Conservation (phyloP, 352 stramenopile genomes). For the Phytophthora kernoviae region DNA sequence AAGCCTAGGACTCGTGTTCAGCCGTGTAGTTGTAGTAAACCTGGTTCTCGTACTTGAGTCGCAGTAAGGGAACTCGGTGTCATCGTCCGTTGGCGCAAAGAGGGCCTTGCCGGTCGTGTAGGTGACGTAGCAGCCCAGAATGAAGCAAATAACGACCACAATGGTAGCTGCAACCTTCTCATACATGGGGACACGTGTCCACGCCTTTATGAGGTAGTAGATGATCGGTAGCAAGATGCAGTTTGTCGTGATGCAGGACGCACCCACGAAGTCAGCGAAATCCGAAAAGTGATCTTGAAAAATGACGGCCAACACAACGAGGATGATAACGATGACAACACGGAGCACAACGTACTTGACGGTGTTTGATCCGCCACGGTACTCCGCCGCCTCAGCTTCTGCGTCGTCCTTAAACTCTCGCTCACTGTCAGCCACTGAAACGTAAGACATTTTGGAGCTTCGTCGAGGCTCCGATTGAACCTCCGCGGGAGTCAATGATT, state of each 20-base stretch:
- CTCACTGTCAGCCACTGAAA: conserved; percentile 34
- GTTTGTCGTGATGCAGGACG: conserved; percentile 34
- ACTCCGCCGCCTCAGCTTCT: conserved; percentile 23
- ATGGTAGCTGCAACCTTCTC: not conserved
- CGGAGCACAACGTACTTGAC: conserved; percentile 37
- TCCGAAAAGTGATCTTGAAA: conserved; percentile 26
- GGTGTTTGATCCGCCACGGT: conserved; percentile 24
- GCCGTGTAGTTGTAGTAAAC: conserved; percentile 40
- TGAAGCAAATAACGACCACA: not conserved
- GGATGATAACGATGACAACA: conserved; percentile 32
- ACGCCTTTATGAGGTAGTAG: conserved; percentile 26
- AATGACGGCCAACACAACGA: conserved; percentile 6
- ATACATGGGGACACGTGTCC: not conserved
- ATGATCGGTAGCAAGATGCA: conserved; percentile 40
- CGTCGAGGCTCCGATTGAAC: conserved; percentile 7
- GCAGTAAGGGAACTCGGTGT: conserved; percentile 42
- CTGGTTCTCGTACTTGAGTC: conserved; percentile 26
- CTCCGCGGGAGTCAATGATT: not conserved
- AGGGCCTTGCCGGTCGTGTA: not conserved
- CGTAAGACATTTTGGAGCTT: conserved; percentile 31
- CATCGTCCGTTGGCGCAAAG: not conserved
- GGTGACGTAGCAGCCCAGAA: conserved; percentile 1
- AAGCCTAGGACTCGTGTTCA: conserved; percentile 4
- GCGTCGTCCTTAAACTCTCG: conserved; percentile 7
- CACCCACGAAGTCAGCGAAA: conserved; percentile 32